Evolutionary conservation across 768 basidiomycete genomes (phyloP).

Genomic region (Gloeophyllum trabeum): DNA sequence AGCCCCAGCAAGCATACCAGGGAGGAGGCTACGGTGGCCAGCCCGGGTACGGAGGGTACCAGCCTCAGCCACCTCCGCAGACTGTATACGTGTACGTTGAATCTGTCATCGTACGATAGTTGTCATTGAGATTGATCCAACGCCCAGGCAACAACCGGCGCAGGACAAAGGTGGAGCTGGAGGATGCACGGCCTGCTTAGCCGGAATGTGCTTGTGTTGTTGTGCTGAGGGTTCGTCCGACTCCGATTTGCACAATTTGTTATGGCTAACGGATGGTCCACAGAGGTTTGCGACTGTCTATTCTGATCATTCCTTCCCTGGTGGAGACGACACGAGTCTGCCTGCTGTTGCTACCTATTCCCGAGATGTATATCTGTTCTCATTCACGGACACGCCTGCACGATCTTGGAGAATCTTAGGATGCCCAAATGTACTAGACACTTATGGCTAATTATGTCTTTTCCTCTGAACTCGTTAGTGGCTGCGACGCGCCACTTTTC

Average conservation of each 20-base stretch:
- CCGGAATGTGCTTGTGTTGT: constrained; percentile 54
- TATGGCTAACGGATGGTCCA: constrained; percentile 1
- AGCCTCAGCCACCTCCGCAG: constrained; percentile 64
- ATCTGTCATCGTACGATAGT: background rate
- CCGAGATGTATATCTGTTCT: too few relatives aligned
- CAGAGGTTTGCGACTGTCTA: constrained; percentile 70
- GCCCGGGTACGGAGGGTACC: constrained; percentile 21
- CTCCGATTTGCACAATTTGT: background rate
- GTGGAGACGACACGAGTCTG: too few relatives aligned
- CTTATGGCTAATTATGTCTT: too few relatives aligned
- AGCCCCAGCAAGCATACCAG: constrained; percentile 64
- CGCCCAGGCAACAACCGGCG: constrained; percentile 34
- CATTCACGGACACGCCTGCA: too few relatives aligned
- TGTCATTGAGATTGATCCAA: constrained; percentile 11
- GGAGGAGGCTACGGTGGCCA: constrained; percentile 19
- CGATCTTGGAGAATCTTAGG: too few relatives aligned
- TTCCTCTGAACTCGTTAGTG: too few relatives aligned
- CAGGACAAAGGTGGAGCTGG: constrained; percentile 35
- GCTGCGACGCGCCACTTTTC: too few relatives aligned
- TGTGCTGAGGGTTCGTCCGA: constrained; percentile 54
- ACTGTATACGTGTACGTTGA: constrained; percentile 66
- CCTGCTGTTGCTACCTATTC: too few relatives aligned
- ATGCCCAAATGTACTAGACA: too few relatives aligned
- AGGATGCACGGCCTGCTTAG: constrained; percentile 55
- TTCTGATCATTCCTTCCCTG: constrained; percentile 39